Conservation (phyloP, 352 stramenopile species). For the Globisporangium mamillatum region DNA sequence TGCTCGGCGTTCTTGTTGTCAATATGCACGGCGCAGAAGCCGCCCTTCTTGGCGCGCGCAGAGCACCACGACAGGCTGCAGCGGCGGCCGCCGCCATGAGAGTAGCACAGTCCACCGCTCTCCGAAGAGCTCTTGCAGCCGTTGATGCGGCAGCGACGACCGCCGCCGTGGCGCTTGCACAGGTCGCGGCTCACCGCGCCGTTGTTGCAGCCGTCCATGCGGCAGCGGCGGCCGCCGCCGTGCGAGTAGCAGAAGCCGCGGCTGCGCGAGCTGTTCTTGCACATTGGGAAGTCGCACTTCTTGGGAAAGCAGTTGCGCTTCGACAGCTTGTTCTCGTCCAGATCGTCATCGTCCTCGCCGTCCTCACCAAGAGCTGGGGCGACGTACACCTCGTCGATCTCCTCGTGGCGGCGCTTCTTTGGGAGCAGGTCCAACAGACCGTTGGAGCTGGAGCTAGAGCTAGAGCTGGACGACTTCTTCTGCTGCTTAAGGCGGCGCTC, state of each 20-base stretch:
- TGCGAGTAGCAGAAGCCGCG: constrained; percentile 82
- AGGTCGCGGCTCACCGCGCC: constrained; percentile 75
- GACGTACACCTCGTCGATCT: constrained; percentile 15
- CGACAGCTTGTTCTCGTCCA: constrained; percentile 10
- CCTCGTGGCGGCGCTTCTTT: constrained; percentile 26
- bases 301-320: constrained; percentile 75
- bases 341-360: constrained; percentile 15
- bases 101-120: constrained; percentile 76
- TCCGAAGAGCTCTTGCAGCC: constrained; percentile 74
- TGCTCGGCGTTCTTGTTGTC: constrained; percentile 30
- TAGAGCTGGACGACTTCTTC: background rate
- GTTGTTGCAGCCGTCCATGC: constrained; percentile 67
- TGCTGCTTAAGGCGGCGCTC: constrained; percentile 8
- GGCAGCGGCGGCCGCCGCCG: constrained; percentile 57
- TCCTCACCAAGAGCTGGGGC: background rate
- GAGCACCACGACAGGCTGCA: constrained; percentile 71
- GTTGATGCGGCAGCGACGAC: constrained; percentile 56
- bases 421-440: constrained; percentile 19
- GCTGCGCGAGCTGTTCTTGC: constrained; percentile 77
- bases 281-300: constrained; percentile 84
- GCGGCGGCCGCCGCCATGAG: constrained; percentile 62
- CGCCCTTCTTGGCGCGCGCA: constrained; percentile 71
- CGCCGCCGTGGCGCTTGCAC: constrained; percentile 78
- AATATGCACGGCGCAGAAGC: constrained; percentile 61
- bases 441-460: constrained; percentile 11